Evolutionary conservation across 1,284 basidiomycete genomes (phyloP), one percentile per base, ranked within the genome.

Genomic region (Ustilago crameri): DNA sequence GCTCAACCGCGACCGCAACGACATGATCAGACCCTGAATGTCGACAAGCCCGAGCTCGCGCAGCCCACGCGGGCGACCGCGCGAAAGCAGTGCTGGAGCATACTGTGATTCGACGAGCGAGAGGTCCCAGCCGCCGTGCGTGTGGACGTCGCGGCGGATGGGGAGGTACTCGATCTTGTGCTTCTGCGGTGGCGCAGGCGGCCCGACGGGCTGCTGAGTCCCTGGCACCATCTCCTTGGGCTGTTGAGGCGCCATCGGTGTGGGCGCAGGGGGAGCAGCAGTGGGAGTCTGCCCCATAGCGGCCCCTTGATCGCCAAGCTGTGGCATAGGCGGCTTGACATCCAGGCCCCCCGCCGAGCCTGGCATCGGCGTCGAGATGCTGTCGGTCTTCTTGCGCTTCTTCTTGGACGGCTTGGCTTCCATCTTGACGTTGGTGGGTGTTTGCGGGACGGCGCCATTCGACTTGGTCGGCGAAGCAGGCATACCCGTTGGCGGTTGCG

Each of bases 161-260:
- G 95, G 95, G 24, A 91, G 86, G 82, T 98, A 98, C 85, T 94
- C 92, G 74, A 98, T 91, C 84, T 91, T 92, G 77, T 91, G 90
- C 61, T 93, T 88, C 35, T 88, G 83, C 8, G 64, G 69, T 17
- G 70, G 63, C 3, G 69, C 51, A 20, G 66, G 57, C 15, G 68
- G 55, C 3, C 53, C 62, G 20, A 67, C 55, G 9, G 51, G 60
- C 30, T 75, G 68, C 40, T 62, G 67, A 24, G 70, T 67, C n/a
- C 65, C 60, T 0, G 65, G 59, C 15, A 73, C 51, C 18, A 65
- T 26, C 35, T 60, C 56, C 48, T 61, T 60, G 26, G 60, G 56
- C 20, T 50, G 37, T 50, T 68, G 64, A 18, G 64, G 38, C 18
- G 53, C 38, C 18, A 24, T 24, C 9, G 51, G 37, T 3, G 43